Evolutionary conservation across 140 eudicot genomes (phyloP).

Genomic region (Anethum foeniculum): DNA sequence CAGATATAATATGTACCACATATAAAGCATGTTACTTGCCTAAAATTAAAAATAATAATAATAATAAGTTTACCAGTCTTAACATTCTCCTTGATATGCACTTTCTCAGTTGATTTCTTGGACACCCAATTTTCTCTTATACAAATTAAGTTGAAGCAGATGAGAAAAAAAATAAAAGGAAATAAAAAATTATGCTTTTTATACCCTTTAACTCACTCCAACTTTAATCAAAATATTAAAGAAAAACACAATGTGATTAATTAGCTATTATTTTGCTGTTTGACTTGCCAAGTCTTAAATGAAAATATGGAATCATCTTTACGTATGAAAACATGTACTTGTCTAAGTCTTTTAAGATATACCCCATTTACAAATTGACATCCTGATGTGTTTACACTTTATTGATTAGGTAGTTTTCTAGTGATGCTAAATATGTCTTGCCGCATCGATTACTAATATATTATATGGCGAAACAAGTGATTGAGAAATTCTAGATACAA

Average conservation of each 20-base stretch:
- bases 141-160: not conserved
- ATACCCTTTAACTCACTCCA: not conserved
- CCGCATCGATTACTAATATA: not conserved
- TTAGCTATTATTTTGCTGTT: not conserved
- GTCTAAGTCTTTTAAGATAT: not conserved
- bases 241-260: not conserved
- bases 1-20: not conserved
- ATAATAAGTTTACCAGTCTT: not conserved
- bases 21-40: not conserved
- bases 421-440: not conserved
- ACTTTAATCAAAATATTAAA: not conserved
- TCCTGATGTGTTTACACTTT: not conserved
- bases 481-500: no score
- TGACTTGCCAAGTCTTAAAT: not conserved
- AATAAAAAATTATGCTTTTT: not conserved
- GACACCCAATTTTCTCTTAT: not conserved
- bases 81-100: not conserved
- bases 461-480: not conserved
- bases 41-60: not conserved
- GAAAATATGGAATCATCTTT: not conserved
- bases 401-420: not conserved
- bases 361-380: not conserved
- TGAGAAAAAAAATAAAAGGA: not conserved
- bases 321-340: not conserved
- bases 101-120: not conserved